Base-by-base conservation (phyloP, 768 basidiomycete genomes). In the Hypholoma sublateritium region DNA sequence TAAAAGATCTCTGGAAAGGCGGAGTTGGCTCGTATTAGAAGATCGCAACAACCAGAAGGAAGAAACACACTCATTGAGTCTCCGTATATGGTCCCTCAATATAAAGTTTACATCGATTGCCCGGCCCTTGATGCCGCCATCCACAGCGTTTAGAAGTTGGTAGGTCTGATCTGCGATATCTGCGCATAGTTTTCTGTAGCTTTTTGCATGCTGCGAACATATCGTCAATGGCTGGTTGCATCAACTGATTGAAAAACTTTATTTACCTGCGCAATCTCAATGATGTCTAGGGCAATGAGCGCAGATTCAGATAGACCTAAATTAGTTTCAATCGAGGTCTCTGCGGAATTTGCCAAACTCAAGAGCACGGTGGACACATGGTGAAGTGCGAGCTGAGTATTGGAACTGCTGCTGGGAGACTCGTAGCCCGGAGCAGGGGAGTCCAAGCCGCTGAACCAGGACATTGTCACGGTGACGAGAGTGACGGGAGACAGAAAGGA, bases 51-150 rank as follows among this genome's bases (percentile, higher is more conserved):
- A 5, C 8, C 21, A 34, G 19, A 24, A 25, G 42, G 17, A 21
- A 34, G 21, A 42, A 5, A 54, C 48, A 57, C 50, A 65, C 59
- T 60, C 46, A 39, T 66, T 68, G 37, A 68, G 19, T 11, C 56
- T 53, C 12, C 28, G 35, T 32, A 68, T 55, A 42, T 66, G 63
- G 35, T 65, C 65, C 41, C 28, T 57, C 50, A 68, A 55, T 17
- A 66, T 58, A 13, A 55, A 28, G 37, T 63, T 62, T 17, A 57
- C 48, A 44, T 68, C 67, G 19, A 68, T 60, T n/a, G 60, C 67
- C 19, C 60, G 59, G 14, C 65, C 62, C 49, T 66, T 63, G 21
- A 68, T 53, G 4, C 65, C 65, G 17, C 63, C 67, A 16, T 66
- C 63, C 1, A 68, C 57, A 1, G 65, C 65, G 22, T 65, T 68